Evolutionary conservation across 2,329 filamentous ascomycete genomes (phyloP), one percentile per base, ranked within the genome.

Genomic region (Lachnellula subtilissima): DNA sequence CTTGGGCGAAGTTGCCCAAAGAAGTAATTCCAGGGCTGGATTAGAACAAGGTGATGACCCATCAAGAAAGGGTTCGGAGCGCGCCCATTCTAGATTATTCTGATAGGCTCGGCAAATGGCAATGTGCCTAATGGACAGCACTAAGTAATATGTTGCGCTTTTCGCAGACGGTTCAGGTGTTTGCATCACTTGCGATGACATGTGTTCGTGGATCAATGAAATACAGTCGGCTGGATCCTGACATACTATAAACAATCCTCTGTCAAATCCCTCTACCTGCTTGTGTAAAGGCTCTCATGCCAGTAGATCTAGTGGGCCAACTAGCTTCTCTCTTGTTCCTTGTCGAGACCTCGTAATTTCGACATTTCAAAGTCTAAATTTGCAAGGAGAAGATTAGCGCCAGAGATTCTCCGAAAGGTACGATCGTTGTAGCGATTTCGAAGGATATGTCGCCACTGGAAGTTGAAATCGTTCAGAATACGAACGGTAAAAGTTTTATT

Each of bases 391-490:
- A 46, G 15, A 14, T 37, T 45, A 15, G 50, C 42, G 5, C 5
- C 4, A 36, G 40, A 42, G 14, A 52, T 42, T 35, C 32, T 36
- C 8, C 40, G 19, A 22, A 52, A 52, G 7, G 50, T 52, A 15
- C 25, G 9, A 8, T 37, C 39, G 17, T 19, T 35, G 11, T 52
- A 47, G 25, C 37, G 23, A 28, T 23, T 4, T 4, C 50, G 50
- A 19, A 52, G 40, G 28, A 52, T 46, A 46, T 52, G 50, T 19
- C 42, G 50, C 50, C 50, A 52, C 32, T 52, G 50, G 22, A 45
- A 35, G 4, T n/a, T 36, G 17, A 52, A 52, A 17, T 52, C 49
- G 11, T 17, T 19, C 7, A 43, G 6, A 15, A 52, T 14, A 3
- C 49, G 49, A 23, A 22, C 25, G 39, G 45, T 45, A n/a, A 52